Conservation (phyloP, 1,284 basidiomycete genomes). For the Moesziomyces parantarcticus region DNA sequence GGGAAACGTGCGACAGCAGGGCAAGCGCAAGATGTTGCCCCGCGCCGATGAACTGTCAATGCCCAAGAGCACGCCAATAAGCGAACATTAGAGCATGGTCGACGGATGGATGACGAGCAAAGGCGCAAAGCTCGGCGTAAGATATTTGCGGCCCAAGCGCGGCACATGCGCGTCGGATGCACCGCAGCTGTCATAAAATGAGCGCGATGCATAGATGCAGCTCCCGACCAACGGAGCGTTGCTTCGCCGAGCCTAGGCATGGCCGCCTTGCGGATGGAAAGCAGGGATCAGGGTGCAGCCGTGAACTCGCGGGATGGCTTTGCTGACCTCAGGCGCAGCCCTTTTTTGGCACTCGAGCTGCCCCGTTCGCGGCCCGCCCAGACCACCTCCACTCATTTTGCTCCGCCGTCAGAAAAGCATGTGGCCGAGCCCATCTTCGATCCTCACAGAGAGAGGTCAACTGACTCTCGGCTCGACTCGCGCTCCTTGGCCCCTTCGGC, state of each 20-base stretch:
- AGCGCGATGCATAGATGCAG: not conserved
- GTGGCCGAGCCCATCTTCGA: not conserved
- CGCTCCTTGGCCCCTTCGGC: not conserved
- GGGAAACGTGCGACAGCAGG: too few relatives aligned
- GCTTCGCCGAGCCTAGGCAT: not conserved
- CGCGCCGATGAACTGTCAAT: not conserved
- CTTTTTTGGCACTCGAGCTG: not conserved
- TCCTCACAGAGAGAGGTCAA: constrained; percentile 3
- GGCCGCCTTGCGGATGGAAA: not conserved
- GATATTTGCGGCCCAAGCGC: not conserved
- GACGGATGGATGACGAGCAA: not conserved
- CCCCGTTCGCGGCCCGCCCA: not conserved
- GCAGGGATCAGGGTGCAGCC: too few relatives aligned
- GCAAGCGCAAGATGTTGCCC: too few relatives aligned
- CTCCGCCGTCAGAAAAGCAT: not conserved
- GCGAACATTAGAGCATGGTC: too few relatives aligned
- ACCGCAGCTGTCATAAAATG: not conserved
- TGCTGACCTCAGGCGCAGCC: not conserved
- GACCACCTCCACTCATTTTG: not conserved
- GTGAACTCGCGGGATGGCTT: not conserved
- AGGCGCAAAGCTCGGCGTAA: not conserved
- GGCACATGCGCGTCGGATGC: not conserved
- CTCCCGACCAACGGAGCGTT: not conserved
- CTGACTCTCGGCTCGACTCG: not conserved
- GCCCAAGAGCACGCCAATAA: not conserved